Evolutionary conservation across 257 asterid species (phyloP), one percentile per base, ranked within the genome.

Genomic region (Anisodus acutangulus): DNA sequence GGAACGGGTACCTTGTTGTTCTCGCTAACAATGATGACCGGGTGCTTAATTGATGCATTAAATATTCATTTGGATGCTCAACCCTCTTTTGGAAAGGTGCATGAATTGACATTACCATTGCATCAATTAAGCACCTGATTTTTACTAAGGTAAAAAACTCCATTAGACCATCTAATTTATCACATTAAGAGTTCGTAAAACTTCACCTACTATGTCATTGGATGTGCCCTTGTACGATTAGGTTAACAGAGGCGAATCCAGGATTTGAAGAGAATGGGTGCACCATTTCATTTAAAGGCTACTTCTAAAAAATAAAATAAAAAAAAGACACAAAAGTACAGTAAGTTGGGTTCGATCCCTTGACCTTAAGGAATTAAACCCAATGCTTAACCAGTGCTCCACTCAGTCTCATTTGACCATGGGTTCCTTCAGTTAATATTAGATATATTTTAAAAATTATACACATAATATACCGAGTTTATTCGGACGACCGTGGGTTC

Each of bases 11-110:
- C 8, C 26, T 3, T 78, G 8, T 16, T 74, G 43, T 49, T 74
- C 62, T 74, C 47, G 80, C 59, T 47, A 49, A 74, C 81, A 74
- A 74, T 74, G 62, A 49, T 74, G 3, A 74, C 19, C 39, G 64
- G 47, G 39, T 78, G 47, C 81, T 1, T 55, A 22, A 16, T 78
- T 78, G 64, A 53, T 51, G 64, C 81, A 26, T 12, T 53, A 78
- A 78, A 31, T 78, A 8, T 35, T 78, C 63, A 78, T 78, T 15
- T 78, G 39, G 81, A 51, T 51, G 81, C 64, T 51, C 53, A 64
- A 13, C 64, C 60, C 17, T 35, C 58, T 26, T 78, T 78, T 31
- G 17, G 53, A 26, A 26, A 26, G 81, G 58, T 51, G 26, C 81
- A 53, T 51, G 81, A 26, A 13, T 22, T 72, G 79, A 39, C 41